Evolutionary conservation across 495 filamentous ascomycete species (phyloP).

Genomic region (Pseudoneurospora amorphoporcata): DNA sequence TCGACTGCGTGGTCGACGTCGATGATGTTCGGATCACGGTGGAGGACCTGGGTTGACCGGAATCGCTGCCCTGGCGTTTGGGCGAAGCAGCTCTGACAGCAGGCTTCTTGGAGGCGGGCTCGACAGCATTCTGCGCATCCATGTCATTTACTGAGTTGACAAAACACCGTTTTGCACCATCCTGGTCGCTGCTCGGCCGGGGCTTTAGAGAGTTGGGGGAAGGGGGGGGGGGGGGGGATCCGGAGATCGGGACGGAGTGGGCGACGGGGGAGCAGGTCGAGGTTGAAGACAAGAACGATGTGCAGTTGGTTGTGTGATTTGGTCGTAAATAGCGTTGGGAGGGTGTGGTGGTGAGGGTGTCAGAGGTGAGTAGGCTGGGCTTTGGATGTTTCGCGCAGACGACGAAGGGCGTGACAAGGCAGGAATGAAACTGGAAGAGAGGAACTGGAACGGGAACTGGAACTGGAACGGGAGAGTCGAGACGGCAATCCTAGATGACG

Average conservation of each 20-base stretch:
- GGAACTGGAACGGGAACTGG: background rate
- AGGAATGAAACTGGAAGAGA: background rate
- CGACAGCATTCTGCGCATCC: constrained; percentile 50
- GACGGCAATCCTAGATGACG: background rate
- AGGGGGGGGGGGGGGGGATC: background rate
- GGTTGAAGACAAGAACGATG: background rate
- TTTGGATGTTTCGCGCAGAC: background rate
- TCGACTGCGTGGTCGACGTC: constrained; percentile 10
- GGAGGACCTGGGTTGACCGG: constrained; percentile 29
- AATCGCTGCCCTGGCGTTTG: constrained; percentile 33
- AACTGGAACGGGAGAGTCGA: background rate
- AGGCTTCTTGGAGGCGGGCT: constrained; percentile 45
- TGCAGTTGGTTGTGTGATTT: background rate
- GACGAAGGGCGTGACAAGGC: background rate
- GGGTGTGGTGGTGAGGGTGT: background rate
- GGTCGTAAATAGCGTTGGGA: background rate
- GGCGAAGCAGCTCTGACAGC: constrained; percentile 29
- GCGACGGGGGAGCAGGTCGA: background rate
- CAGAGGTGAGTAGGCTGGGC: background rate
- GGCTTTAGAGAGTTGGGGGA: background rate
- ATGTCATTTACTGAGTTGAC: constrained; percentile 45
- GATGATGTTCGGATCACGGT: constrained; percentile 18
- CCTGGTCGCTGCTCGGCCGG: constrained; percentile 36
- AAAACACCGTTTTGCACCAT: constrained; percentile 41
- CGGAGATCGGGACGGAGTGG: background rate